These are phyloP conservation scores for Plasmodium adleri DNA, from an alignment of 169 alveolate species.

Conservation along the genomic window DNA sequence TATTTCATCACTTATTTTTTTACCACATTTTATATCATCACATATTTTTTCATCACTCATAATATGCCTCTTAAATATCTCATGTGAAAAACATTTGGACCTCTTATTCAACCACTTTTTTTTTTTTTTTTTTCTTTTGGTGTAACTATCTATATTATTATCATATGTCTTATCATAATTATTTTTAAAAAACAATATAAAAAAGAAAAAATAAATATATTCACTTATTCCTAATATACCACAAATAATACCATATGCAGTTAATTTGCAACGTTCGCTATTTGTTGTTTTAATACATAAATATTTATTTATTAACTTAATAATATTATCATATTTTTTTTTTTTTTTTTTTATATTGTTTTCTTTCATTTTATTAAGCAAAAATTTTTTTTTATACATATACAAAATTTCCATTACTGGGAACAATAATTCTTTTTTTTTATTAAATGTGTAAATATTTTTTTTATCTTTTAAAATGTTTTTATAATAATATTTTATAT, in stretches of 20 bases:
- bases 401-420: neutral
- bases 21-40: too few relatives aligned
- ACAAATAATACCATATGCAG: conserved; percentile 76
- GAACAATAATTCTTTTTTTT: neutral
- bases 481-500: conserved; percentile 1
- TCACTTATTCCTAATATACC: conserved; percentile 65
- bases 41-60: too few relatives aligned
- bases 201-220: conserved; percentile 50
- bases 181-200: conserved; percentile 21
- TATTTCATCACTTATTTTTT: too few relatives aligned
- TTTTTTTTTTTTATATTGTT: conserved; percentile 33
- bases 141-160: neutral
- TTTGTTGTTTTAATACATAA: conserved; percentile 59
- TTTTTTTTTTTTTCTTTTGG: neutral
- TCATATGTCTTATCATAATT: neutral
- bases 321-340: conserved; percentile 20
- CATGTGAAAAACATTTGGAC: too few relatives aligned
- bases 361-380: conserved; percentile 5
- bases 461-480: neutral
- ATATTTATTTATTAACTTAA: conserved; percentile 32
- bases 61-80: too few relatives aligned
- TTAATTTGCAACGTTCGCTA: conserved; percentile 67
- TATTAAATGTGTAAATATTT: neutral
- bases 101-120: neutral
- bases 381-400: conserved; percentile 1